Conservation (phyloP, 345 rosid genomes). For the Pistacia atlantica region DNA sequence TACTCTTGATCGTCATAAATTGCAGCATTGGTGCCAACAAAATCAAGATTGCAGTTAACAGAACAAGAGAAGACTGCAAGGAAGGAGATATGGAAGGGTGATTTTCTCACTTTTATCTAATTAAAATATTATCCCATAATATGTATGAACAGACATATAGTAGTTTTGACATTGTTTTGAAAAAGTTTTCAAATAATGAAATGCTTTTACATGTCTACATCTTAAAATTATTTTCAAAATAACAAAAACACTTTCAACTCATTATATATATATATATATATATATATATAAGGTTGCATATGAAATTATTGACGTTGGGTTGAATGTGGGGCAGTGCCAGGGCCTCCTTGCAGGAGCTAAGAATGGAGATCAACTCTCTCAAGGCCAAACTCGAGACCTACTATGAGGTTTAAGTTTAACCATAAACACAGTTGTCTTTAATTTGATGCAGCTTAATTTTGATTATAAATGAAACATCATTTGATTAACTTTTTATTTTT, state of each 20-base stretch:
- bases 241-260: no score
- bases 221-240: no score
- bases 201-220: no score
- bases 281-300: no score
- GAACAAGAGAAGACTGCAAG: slow-evolving; percentile 6
- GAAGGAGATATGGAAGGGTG: slow-evolving; percentile 27
- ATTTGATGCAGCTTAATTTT: background rate
- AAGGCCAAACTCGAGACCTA: slow-evolving; percentile 31
- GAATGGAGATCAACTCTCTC: slow-evolving; percentile 17
- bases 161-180: no score
- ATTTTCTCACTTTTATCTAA: background rate
- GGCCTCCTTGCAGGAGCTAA: slow-evolving; percentile 21
- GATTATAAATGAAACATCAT: background rate
- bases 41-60: slow-evolving; percentile 16
- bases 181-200: no score
- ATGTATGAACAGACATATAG: no score
- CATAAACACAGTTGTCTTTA: background rate
- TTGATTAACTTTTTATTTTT: background rate
- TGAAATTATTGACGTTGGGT: background rate
- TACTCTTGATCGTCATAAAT: no score
- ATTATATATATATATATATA: no score
- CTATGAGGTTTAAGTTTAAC: slow-evolving; percentile 28
- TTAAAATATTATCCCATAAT: background rate
- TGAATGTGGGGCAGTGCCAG: slow-evolving; percentile 21
- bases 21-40: slow-evolving; percentile 37